Evolutionary conservation across 768 basidiomycete species (phyloP).

Genomic region (Mycena epipterygia): DNA sequence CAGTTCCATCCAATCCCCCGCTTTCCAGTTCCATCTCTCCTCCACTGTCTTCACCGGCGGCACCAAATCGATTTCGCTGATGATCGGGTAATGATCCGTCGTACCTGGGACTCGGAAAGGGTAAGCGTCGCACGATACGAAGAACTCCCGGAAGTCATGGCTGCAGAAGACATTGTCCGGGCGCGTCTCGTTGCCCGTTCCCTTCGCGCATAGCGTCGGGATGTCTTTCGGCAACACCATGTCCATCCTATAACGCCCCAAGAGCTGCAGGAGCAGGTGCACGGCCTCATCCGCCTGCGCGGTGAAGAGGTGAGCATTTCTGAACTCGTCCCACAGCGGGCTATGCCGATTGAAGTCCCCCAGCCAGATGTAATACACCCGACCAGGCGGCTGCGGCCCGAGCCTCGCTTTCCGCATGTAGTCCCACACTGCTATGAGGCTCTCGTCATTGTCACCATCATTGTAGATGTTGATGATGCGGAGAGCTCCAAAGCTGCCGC

Average conservation of each 20-base stretch:
- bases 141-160: background rate
- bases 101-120: background rate
- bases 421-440: slow-evolving; percentile 23
- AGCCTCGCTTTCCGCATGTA: background rate
- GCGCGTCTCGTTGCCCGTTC: background rate
- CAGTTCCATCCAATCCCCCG: background rate
- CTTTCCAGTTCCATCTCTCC: background rate
- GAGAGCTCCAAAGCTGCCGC: slow-evolving; percentile 33
- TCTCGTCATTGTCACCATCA: slow-evolving; percentile 42
- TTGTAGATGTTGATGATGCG: slow-evolving; percentile 57
- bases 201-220: slow-evolving; percentile 2
- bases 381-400: background rate
- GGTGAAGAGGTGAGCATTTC: slow-evolving; percentile 46
- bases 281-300: slow-evolving; percentile 15
- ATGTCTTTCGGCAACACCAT: slow-evolving; percentile 4
- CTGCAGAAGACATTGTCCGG: slow-evolving; percentile 19
- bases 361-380: slow-evolving; percentile 42
- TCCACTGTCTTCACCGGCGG: background rate
- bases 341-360: slow-evolving; percentile 58
- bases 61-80: background rate
- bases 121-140: slow-evolving; percentile 1
- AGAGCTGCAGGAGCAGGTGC: slow-evolving; percentile 25
- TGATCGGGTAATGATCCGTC: slow-evolving; percentile 5
- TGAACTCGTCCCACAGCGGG: slow-evolving; percentile 49
- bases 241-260: slow-evolving; percentile 5